These are phyloP conservation scores for Xylariaceae sp. DNA, from an alignment of 2,329 filamentous ascomycete genomes.

Conservation along the genomic window DNA sequence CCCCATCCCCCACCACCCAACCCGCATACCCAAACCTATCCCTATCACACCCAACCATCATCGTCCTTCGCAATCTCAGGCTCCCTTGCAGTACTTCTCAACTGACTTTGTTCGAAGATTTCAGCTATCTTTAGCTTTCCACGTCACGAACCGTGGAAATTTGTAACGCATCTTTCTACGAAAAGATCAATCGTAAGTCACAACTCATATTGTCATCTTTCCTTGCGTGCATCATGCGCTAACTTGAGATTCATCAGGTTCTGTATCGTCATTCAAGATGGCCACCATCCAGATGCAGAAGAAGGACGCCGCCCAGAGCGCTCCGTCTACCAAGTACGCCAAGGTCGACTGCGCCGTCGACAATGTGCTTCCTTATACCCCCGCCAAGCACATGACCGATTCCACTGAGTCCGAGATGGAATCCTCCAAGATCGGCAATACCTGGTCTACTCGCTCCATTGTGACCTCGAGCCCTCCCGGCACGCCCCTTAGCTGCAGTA, in stretches of 20 bases:
- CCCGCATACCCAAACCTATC: no score
- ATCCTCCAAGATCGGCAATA: not conserved
- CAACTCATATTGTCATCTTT: not conserved
- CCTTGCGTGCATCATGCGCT: not conserved
- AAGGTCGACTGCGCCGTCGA: constrained; percentile 9
- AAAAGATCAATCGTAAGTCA: not conserved
- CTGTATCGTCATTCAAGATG: not conserved
- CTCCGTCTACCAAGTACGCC: not conserved
- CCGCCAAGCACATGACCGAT: not conserved
- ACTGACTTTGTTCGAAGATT: not conserved
- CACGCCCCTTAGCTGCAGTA: not conserved
- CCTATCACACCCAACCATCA: no score
- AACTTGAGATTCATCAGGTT: not conserved
- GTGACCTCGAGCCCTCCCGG: not conserved
- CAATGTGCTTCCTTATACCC: constrained; percentile 1
- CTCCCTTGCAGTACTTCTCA: not conserved
- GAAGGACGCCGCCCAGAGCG: not conserved
- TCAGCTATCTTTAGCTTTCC: not conserved
- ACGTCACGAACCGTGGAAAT: not conserved
- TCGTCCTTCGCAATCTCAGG: not conserved
- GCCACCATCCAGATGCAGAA: not conserved
- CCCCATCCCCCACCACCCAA: no score
- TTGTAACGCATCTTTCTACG: no score
- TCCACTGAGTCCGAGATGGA: no score
- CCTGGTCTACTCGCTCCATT: not conserved